Conservation (phyloP, 1,284 basidiomycete genomes). For the Nidula niveotomentosa region DNA sequence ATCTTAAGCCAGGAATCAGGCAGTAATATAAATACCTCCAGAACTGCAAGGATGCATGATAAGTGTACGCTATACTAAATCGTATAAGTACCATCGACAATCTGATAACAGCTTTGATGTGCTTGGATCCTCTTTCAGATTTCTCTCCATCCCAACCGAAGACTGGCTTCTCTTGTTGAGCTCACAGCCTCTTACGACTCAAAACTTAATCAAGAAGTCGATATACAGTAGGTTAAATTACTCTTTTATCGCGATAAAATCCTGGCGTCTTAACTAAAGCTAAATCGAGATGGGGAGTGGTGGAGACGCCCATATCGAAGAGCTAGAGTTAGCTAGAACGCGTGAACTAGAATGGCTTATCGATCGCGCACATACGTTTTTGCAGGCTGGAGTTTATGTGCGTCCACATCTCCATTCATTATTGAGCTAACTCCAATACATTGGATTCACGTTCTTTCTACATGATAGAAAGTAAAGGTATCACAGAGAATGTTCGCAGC, state of each 20-base stretch:
- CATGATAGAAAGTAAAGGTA: constrained; percentile 46
- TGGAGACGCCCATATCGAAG: constrained; percentile 35
- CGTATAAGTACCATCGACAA: background rate
- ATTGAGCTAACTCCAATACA: background rate
- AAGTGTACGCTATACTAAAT: background rate
- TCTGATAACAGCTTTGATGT: constrained; percentile 34
- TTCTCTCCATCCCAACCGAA: constrained; percentile 44
- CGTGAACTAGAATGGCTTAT: constrained; percentile 43
- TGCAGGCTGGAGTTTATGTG: constrained; percentile 37
- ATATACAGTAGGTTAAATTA: constrained; percentile 24
- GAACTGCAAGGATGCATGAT: constrained; percentile 40
- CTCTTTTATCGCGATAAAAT: background rate
- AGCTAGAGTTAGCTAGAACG: constrained; percentile 38
- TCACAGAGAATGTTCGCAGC: constrained; percentile 44
- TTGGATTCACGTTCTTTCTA: background rate
- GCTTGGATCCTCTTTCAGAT: constrained; percentile 42
- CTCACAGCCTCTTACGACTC: constrained; percentile 37
- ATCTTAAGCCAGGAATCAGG: constrained; percentile 30
- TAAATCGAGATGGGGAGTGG: constrained; percentile 33
- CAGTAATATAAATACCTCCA: constrained; percentile 37
- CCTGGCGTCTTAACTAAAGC: too few species aligned
- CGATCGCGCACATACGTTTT: constrained; percentile 39
- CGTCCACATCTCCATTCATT: background rate
- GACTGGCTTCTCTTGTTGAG: constrained; percentile 42
- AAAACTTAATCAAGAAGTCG: constrained; percentile 45